Base-by-base conservation (phyloP, 1,284 basidiomycete genomes). In the Trametes polyzona region DNA sequence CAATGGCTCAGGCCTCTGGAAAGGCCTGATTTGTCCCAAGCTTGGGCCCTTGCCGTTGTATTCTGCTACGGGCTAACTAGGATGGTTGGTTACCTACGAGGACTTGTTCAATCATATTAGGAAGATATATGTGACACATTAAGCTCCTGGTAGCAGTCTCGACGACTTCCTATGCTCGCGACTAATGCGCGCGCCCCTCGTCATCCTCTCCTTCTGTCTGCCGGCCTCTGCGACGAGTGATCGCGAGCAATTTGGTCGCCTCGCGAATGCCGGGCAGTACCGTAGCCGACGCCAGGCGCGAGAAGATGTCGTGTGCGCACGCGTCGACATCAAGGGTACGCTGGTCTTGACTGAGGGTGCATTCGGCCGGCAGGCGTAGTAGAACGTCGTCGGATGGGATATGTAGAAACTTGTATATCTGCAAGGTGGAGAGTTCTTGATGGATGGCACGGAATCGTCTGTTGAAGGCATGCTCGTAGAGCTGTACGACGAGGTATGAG, bases 401-500 rank as follows among this genome's bases (percentile, higher is more conserved):
- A 21, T 37, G 51, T 1, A 39, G 21, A 26, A 46, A 53, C 5
- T 29, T 17, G 8, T 14, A 29, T 9, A 26, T 35, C n/a, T 47
- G 43, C 1, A 36, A 24, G 9, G 14, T 8, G 1, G 53, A 37
- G 7, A 41, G 19, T 2, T 43, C 39, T 9, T 27, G 19, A 12
- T 27, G 41, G 17, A 55, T 43, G 2, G 53, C 46, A 2, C 53
- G 39, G 47, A 42, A 55, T 11, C 27, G 36, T 7, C 10, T 23
- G 24, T 16, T 4, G 17, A 29, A 11, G 11, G 46, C n/a, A 1
- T 49, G 47, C 14, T 55, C 54, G 21, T 50, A 55, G 26, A 50
- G 17, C 21, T 55, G 54, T 19, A 55, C 19, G 3, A 37, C 32
- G 4, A 50, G 10, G 33, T 55, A 55, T 0, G 54, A 55, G 1